Evolutionary conservation across 306 rosid genomes (phyloP).

Genomic region (Citrullus colocynthis): DNA sequence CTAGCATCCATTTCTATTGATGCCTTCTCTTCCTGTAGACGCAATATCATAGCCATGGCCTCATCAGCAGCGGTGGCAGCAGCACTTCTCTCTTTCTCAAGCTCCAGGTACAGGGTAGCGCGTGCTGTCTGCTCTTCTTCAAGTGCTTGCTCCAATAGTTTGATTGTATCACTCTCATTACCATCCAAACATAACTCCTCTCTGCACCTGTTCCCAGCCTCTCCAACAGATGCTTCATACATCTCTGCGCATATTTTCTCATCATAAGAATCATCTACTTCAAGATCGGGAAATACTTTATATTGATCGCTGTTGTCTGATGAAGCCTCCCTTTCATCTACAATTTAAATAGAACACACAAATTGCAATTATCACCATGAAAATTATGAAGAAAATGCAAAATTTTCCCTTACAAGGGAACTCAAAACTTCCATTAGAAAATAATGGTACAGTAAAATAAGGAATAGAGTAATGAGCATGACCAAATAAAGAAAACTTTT

Average conservation of each 20-base stretch:
- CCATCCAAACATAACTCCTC: slow-evolving; percentile 11
- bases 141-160: slow-evolving; percentile 29
- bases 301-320: slow-evolving; percentile 1
- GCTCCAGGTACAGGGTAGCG: slow-evolving; percentile 27
- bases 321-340: slow-evolving; percentile 21
- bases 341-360: background rate
- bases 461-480: background rate
- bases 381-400: background rate
- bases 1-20: slow-evolving; percentile 39
- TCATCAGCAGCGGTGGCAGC: slow-evolving; percentile 44
- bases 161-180: slow-evolving; percentile 17
- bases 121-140: slow-evolving; percentile 30
- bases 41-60: slow-evolving; percentile 49
- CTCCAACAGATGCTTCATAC: slow-evolving; percentile 11
- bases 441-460: background rate
- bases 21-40: slow-evolving; percentile 46
- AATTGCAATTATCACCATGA: slow-evolving; percentile 1
- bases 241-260: slow-evolving; percentile 4
- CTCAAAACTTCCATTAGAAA: background rate
- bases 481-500: background rate
- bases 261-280: slow-evolving; percentile 11
- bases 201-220: slow-evolving; percentile 5
- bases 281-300: background rate
- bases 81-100: slow-evolving; percentile 47
- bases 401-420: background rate